Percentiles rank a stretch among this genome's conserved stretches.
phyloP scores from a whole-genome alignment of 2,329 filamentous ascomycete species.

The Colletotrichum sp. region DNA sequence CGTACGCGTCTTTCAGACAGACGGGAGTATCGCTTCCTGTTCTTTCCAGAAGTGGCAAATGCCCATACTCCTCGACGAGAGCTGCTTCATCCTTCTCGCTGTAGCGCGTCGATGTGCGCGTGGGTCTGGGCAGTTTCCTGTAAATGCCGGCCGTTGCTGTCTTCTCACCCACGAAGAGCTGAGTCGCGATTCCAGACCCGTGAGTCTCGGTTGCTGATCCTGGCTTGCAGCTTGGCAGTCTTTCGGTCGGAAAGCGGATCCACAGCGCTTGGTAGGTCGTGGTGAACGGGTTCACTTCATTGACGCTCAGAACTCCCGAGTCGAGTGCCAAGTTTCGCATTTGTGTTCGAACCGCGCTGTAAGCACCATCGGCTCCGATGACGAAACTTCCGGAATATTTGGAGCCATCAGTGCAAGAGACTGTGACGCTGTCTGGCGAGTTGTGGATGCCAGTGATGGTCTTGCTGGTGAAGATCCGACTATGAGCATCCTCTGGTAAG shows the following conservation, averaged over 20 bases:
- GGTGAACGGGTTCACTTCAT: slow-evolving; percentile 12
- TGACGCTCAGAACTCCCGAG: background rate
- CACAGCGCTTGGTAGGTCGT: slow-evolving; percentile 27
- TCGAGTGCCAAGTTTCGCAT: slow-evolving; percentile 28
- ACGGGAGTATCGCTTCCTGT: slow-evolving; percentile 17
- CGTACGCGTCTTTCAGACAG: slow-evolving; percentile 27
- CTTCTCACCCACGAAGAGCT: slow-evolving; percentile 28
- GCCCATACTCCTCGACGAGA: slow-evolving; percentile 25
- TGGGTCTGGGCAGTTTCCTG: slow-evolving; percentile 29
- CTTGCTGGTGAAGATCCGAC: slow-evolving; percentile 29
- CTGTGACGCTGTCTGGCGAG: slow-evolving; percentile 26
- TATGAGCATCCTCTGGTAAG: slow-evolving; percentile 27
- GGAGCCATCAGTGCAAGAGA: slow-evolving; percentile 38
- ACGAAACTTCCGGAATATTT: slow-evolving; percentile 40
- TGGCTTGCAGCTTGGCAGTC: background rate
- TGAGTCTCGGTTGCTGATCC: slow-evolving; percentile 19
- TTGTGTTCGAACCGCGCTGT: slow-evolving; percentile 36
- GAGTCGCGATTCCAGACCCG: slow-evolving; percentile 23
- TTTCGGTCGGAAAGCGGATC: slow-evolving; percentile 10
- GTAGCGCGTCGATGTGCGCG: slow-evolving; percentile 28
- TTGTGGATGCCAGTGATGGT: slow-evolving; percentile 26
- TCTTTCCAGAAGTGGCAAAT: slow-evolving; percentile 28
- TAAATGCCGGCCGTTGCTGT: slow-evolving; percentile 31
- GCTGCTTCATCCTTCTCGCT: slow-evolving; percentile 32
- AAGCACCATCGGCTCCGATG: slow-evolving; percentile 47